These are phyloP conservation scores for Aquanectria penicillioides DNA, from an alignment of 2,329 filamentous ascomycete genomes.

Conservation along the genomic window DNA sequence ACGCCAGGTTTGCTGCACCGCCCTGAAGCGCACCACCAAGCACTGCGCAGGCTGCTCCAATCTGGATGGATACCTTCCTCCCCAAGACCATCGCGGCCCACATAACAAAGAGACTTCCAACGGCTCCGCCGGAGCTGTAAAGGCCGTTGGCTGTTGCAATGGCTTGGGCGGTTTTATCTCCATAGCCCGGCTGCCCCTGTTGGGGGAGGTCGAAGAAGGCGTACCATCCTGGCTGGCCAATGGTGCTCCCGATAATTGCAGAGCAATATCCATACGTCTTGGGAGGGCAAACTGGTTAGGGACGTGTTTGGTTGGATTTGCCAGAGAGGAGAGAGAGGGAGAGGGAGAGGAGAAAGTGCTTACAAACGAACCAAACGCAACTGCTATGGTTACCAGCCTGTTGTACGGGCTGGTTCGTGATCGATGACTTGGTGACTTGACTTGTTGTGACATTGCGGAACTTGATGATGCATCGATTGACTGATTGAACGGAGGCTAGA, in stretches of 20 bases:
- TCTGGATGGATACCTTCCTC: slow-evolving; percentile 56
- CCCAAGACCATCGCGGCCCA: slow-evolving; percentile 58
- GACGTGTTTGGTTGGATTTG: too few species aligned
- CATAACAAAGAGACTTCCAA: slow-evolving; percentile 59
- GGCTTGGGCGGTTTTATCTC: slow-evolving; percentile 54
- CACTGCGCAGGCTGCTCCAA: slow-evolving; percentile 54
- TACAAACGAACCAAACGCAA: slow-evolving; percentile 47
- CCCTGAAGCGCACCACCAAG: slow-evolving; percentile 59
- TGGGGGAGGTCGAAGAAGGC: slow-evolving; percentile 57
- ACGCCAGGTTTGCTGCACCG: slow-evolving; percentile 55
- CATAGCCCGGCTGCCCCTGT: slow-evolving; percentile 55
- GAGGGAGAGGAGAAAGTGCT: slow-evolving; percentile 8
- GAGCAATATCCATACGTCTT: slow-evolving; percentile 62
- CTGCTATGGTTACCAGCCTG: slow-evolving; percentile 47
- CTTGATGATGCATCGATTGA: neutral
- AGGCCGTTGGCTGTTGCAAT: slow-evolving; percentile 61
- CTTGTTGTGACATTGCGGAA: slow-evolving; percentile 13
- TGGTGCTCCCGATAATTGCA: slow-evolving; percentile 61
- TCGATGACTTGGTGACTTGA: neutral
- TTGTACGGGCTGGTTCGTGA: slow-evolving; percentile 45
- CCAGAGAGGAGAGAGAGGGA: neutral
- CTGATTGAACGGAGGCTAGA: neutral
- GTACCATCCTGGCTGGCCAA: slow-evolving; percentile 64
- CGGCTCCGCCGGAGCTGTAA: slow-evolving; percentile 58
- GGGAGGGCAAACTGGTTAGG: neutral